Conservation (phyloP, 108 stramenopile genomes). For the Fragilaria radians region DNA sequence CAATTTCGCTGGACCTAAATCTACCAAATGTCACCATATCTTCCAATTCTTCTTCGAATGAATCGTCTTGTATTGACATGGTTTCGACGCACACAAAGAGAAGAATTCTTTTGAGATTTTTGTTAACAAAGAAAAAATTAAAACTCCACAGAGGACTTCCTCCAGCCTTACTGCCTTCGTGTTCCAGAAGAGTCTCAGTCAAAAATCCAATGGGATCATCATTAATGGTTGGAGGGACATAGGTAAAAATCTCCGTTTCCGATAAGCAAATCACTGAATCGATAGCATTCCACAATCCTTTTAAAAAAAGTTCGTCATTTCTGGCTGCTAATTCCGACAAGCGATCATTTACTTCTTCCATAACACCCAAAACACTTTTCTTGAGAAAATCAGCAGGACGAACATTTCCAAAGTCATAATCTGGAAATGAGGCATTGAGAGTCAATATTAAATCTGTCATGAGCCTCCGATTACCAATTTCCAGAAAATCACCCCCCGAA, state of each 20-base stretch:
- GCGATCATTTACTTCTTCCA: conserved; percentile 56
- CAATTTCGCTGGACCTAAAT: conserved; percentile 14
- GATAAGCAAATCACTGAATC: conserved; percentile 65
- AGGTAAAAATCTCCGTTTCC: conserved; percentile 85
- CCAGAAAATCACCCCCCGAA: conserved; percentile 57
- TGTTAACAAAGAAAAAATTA: conserved; percentile 93
- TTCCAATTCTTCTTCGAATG: conserved; percentile 27
- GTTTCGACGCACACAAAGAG: conserved; percentile 84
- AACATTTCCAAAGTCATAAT: conserved; percentile 86
- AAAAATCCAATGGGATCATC: conserved; percentile 59
- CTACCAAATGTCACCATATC: conserved; percentile 16
- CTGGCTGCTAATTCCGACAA: conserved; percentile 47
- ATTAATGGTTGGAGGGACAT: conserved; percentile 42
- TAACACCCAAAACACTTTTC: conserved; percentile 37
- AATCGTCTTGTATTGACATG: conserved; percentile 40
- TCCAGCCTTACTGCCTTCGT: conserved; percentile 12
- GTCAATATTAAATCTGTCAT: conserved; percentile 91
- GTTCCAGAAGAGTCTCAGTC: conserved; percentile 25
- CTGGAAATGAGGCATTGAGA: conserved; percentile 88
- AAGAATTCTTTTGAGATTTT: conserved; percentile 75
- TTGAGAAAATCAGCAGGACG: conserved; percentile 74
- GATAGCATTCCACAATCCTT: conserved; percentile 58
- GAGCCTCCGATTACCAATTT: conserved; percentile 67
- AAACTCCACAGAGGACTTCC: conserved; percentile 81
- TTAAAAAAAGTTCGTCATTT: conserved; percentile 33